A percentile compares a stretch with the other conserved stretches of the same genome.
phyloP scores from a whole-genome alignment of 495 filamentous ascomycete species.

The Acidomyces sp. region DNA sequence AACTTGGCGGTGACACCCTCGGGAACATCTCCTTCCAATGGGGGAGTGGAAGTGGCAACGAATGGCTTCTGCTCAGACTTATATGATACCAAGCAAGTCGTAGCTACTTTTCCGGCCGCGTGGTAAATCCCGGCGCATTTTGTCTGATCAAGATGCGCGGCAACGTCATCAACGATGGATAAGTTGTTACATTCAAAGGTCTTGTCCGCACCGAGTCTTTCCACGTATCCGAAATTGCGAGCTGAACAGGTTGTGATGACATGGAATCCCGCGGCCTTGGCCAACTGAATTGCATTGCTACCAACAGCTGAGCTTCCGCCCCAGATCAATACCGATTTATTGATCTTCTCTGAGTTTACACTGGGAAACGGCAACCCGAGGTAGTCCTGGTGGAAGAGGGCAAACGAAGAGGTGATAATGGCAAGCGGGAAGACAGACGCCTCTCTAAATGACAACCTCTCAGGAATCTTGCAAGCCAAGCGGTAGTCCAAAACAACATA shows the following conservation, averaged over 20 bases:
- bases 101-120: background rate
- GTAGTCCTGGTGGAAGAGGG: slow-evolving; percentile 11
- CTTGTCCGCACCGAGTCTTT: slow-evolving; percentile 35
- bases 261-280: slow-evolving; percentile 17
- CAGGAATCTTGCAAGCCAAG: slow-evolving; percentile 11
- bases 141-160: background rate
- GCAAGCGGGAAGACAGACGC: slow-evolving; percentile 15
- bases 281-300: slow-evolving; percentile 21
- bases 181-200: slow-evolving; percentile 42
- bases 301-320: slow-evolving; percentile 21
- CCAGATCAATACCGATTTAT: slow-evolving; percentile 19
- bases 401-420: slow-evolving; percentile 16
- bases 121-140: background rate
- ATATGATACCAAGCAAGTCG: background rate
- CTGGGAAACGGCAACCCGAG: slow-evolving; percentile 15
- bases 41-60: background rate
- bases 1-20: background rate
- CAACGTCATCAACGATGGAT: slow-evolving; percentile 21
- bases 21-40: background rate
- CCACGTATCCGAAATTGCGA: slow-evolving; percentile 40
- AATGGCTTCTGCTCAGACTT: background rate
- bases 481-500: slow-evolving; percentile 1
- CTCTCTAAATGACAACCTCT: slow-evolving; percentile 7
- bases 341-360: background rate
- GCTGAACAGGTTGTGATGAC: slow-evolving; percentile 42